Conservation (phyloP, 257 asterid genomes). For the Sherardia arvensis region DNA sequence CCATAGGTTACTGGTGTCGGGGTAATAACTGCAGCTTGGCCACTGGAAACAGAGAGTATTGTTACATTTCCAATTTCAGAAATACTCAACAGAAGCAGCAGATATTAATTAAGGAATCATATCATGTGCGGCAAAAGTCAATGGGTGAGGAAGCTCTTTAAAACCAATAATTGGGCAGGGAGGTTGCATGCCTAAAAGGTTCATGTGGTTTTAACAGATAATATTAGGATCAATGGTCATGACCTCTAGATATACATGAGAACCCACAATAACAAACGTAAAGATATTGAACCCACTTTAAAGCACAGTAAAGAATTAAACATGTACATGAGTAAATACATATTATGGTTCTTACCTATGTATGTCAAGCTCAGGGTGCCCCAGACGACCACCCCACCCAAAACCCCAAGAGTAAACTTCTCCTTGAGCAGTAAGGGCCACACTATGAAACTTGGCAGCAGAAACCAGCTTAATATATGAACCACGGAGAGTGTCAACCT, state of each 20-base stretch:
- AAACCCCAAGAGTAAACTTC: slow-evolving; percentile 99
- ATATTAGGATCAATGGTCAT: neutral
- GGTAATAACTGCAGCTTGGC: slow-evolving; percentile 99
- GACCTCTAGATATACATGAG: neutral
- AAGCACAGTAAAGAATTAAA: neutral
- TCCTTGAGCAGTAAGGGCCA: slow-evolving; percentile 72
- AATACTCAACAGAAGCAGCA: slow-evolving; percentile 2
- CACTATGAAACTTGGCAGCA: slow-evolving; percentile 95
- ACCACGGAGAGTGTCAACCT: slow-evolving; percentile 83
- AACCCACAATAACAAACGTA: neutral
- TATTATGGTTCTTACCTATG: slow-evolving; percentile 50
- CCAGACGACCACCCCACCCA: slow-evolving; percentile 99
- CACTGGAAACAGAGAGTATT: slow-evolving; percentile 39
- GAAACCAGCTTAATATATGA: slow-evolving; percentile 57
- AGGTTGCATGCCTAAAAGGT: neutral
- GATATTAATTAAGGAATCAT: neutral
- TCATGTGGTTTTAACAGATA: neutral
- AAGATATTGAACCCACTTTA: neutral
- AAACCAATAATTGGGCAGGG: neutral
- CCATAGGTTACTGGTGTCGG: slow-evolving; percentile 89
- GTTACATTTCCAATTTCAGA: neutral
- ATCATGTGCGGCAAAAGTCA: neutral
- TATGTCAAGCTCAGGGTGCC: slow-evolving; percentile 94
- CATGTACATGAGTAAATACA: neutral
- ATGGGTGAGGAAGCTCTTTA: neutral